Evolutionary conservation across 257 asterid genomes (phyloP).

Genomic region (Ilex aquifolium): DNA sequence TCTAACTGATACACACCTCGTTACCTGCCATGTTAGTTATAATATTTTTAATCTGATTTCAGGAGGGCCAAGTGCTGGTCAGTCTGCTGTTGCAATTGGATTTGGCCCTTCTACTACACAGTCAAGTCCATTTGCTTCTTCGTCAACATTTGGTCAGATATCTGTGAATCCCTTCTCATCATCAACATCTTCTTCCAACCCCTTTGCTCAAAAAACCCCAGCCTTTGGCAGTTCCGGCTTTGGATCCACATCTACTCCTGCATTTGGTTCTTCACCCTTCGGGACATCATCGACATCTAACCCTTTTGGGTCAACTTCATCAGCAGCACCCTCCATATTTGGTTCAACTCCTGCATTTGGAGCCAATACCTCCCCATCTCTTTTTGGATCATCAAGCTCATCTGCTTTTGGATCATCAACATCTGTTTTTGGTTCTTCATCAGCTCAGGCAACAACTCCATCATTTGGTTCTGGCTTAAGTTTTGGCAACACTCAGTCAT

Average conservation of each 20-base stretch:
- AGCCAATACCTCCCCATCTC: slow-evolving; percentile 48
- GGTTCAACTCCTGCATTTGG: slow-evolving; percentile 58
- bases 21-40: slow-evolving; percentile 2
- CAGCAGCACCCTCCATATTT: slow-evolving; percentile 61
- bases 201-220: slow-evolving; percentile 72
- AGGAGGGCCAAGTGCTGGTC: slow-evolving; percentile 78
- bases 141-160: slow-evolving; percentile 69
- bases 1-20: too few species aligned
- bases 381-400: slow-evolving; percentile 54
- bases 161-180: slow-evolving; percentile 79
- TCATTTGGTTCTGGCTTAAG: slow-evolving; percentile 53
- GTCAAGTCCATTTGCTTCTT: slow-evolving; percentile 33
- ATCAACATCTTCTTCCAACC: slow-evolving; percentile 60
- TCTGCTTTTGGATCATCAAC: slow-evolving; percentile 62
- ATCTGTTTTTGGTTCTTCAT: slow-evolving; percentile 63
- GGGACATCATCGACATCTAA: slow-evolving; percentile 47
- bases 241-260: slow-evolving; percentile 58
- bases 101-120: slow-evolving; percentile 45
- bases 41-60: slow-evolving; percentile 11
- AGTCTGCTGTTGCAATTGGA: slow-evolving; percentile 24
- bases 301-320: slow-evolving; percentile 49
- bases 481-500: slow-evolving; percentile 71
- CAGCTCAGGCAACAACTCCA: slow-evolving; percentile 57
- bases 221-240: slow-evolving; percentile 53
- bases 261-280: slow-evolving; percentile 74